These are phyloP conservation scores for Tricholoma saponaceum DNA, from an alignment of 768 basidiomycete genomes.

Conservation along the genomic window DNA sequence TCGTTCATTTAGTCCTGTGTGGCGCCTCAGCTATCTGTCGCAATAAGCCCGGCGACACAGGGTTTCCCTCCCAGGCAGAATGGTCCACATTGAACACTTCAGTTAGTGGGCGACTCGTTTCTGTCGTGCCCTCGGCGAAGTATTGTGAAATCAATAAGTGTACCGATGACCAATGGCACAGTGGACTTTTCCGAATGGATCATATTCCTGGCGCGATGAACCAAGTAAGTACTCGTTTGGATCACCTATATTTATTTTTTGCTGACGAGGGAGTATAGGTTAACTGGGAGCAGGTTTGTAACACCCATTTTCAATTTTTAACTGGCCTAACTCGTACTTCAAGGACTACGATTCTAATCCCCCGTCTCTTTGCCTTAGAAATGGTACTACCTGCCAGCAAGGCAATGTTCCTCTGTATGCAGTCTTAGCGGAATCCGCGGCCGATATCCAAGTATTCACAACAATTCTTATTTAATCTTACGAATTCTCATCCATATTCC, in stretches of 20 bases:
- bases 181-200: conserved; percentile 12
- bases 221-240: conserved; percentile 7
- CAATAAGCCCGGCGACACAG: conserved; percentile 17
- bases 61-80: conserved; percentile 14
- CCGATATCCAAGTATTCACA: conserved; percentile 23
- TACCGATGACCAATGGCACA: conserved; percentile 11
- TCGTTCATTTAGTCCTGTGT: background rate
- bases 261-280: too few species aligned
- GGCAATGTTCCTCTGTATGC: conserved; percentile 27
- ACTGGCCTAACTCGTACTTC: too few species aligned
- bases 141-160: conserved; percentile 12
- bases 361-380: conserved; percentile 22
- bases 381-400: conserved; percentile 16
- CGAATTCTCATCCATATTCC: too few species aligned
- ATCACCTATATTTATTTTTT: background rate
- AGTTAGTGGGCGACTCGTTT: conserved; percentile 17
- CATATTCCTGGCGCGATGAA: conserved; percentile 17
- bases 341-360: conserved; percentile 23
- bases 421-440: conserved; percentile 23
- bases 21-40: conserved; percentile 6
- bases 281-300: too few species aligned
- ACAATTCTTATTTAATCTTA: too few species aligned
- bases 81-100: conserved; percentile 19
- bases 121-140: conserved; percentile 18
- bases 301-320: too few species aligned